Conservation (phyloP, 257 asterid genomes). For the Nicotiana tomentosiformis region DNA sequence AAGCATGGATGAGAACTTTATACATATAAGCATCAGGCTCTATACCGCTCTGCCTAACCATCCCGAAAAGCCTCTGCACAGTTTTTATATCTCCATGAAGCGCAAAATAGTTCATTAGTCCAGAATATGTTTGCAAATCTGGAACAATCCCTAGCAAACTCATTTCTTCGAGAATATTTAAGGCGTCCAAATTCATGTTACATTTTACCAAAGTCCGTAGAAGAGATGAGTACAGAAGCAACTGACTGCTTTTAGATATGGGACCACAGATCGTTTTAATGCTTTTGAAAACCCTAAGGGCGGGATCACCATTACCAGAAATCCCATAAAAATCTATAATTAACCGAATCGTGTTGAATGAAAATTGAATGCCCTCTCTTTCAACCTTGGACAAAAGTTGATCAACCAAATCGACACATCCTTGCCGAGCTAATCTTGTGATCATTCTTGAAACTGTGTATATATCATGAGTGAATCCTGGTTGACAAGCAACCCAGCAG, state of each 20-base stretch:
- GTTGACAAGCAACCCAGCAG: constrained; percentile 82
- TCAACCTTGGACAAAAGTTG: constrained; percentile 57
- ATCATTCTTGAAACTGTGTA: constrained; percentile 81
- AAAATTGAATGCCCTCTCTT: constrained; percentile 53
- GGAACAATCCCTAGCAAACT: constrained; percentile 52
- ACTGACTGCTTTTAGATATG: constrained; percentile 38
- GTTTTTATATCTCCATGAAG: constrained; percentile 71
- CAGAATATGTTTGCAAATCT: constrained; percentile 72
- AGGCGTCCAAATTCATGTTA: constrained; percentile 51
- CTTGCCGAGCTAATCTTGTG: constrained; percentile 67
- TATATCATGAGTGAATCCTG: constrained; percentile 68
- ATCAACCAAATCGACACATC: constrained; percentile 59
- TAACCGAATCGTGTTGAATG: constrained; percentile 69
- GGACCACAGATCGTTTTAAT: constrained; percentile 53
- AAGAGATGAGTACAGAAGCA: constrained; percentile 64
- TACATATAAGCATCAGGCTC: constrained; percentile 86
- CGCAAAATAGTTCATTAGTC: constrained; percentile 87
- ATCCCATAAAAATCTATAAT: constrained; percentile 76
- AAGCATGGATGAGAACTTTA: constrained; percentile 73
- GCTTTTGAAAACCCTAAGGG: constrained; percentile 49
- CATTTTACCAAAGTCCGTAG: constrained; percentile 78
- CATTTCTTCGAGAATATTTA: constrained; percentile 80
- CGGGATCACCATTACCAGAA: constrained; percentile 61
- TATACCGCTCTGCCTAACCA: constrained; percentile 68
- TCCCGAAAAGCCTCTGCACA: constrained; percentile 72